Conservation (phyloP, 1,284 basidiomycete genomes). For the Apiotrichum gamsii region DNA sequence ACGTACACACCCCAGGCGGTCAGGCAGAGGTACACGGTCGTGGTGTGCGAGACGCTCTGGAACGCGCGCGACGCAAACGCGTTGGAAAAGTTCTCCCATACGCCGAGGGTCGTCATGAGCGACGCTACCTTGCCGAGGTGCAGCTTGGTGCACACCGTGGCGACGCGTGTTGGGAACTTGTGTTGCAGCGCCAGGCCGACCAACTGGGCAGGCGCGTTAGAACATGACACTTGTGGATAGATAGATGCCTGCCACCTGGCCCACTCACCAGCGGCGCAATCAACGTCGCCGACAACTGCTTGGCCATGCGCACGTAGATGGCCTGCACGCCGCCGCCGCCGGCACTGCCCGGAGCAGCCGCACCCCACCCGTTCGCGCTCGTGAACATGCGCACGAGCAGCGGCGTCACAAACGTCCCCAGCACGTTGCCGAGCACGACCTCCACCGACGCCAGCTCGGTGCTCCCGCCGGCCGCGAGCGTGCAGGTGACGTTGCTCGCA, state of each 20-base stretch:
- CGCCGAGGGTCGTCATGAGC: slow-evolving; percentile 6
- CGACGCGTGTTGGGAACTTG: slow-evolving; percentile 2
- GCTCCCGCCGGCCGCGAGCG: slow-evolving; percentile 34
- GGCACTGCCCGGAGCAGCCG: background rate
- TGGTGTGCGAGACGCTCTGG: slow-evolving; percentile 23
- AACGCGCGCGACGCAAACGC: slow-evolving; percentile 39
- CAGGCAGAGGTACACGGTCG: slow-evolving; percentile 34
- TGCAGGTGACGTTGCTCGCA: slow-evolving; percentile 41
- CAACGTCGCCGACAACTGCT: slow-evolving; percentile 8
- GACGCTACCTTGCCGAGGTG: slow-evolving; percentile 7
- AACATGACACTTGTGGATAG: background rate
- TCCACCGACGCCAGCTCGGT: slow-evolving; percentile 32
- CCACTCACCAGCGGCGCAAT: slow-evolving; percentile 5
- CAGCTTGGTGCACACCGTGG: background rate
- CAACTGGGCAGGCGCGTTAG: slow-evolving; percentile 4
- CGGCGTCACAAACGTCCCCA: slow-evolving; percentile 27
- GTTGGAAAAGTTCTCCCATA: slow-evolving; percentile 29
- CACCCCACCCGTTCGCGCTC: background rate
- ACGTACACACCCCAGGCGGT: slow-evolving; percentile 24
- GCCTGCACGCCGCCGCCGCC: background rate
- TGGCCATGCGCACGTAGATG: slow-evolving; percentile 11
- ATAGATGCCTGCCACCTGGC: background rate
- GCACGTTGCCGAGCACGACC: slow-evolving; percentile 29
- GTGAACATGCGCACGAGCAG: slow-evolving; percentile 12
- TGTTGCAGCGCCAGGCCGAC: slow-evolving; percentile 5